Percentiles rank a stretch among this genome's conserved stretches.
Conservation (phyloP, 495 filamentous ascomycete genomes). For the Aspergillus homomorphus region DNA sequence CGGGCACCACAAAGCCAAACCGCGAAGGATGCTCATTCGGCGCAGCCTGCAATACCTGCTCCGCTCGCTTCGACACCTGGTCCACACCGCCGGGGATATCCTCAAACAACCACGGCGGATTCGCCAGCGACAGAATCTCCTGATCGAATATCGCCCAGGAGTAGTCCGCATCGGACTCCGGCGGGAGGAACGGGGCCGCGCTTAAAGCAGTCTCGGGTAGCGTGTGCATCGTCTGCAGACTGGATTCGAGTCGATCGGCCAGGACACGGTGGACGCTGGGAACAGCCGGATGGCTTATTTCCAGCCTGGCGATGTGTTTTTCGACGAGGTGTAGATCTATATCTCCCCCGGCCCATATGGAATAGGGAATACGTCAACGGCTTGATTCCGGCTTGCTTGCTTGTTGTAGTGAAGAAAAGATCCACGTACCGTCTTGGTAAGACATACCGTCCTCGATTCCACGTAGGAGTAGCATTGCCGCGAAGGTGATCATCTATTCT, state of each 20-base stretch:
- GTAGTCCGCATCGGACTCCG: slow-evolving; percentile 20
- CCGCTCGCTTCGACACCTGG: not conserved
- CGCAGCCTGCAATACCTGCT: too few species aligned
- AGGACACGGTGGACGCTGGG: slow-evolving; percentile 35
- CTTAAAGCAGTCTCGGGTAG: slow-evolving; percentile 29
- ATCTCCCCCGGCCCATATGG: too few species aligned
- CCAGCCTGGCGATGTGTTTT: slow-evolving; percentile 33
- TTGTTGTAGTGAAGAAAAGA: not conserved
- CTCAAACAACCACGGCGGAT: slow-evolving; percentile 31
- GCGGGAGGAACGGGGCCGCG: slow-evolving; percentile 23
- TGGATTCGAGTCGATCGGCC: slow-evolving; percentile 32
- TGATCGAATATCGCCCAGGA: slow-evolving; percentile 43
- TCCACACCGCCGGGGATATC: slow-evolving; percentile 8
- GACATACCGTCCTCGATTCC: slow-evolving; percentile 41
- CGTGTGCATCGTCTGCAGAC: slow-evolving; percentile 40
- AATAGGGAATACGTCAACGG: too few species aligned
- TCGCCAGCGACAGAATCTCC: slow-evolving; percentile 35
- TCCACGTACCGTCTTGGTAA: slow-evolving; percentile 35
- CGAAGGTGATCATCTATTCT: slow-evolving; percentile 42
- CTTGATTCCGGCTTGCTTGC: too few species aligned
- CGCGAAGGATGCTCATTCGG: too few species aligned
- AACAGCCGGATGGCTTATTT: slow-evolving; percentile 27
- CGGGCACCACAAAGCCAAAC: too few species aligned
- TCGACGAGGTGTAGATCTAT: slow-evolving; percentile 37
- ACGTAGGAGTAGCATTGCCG: slow-evolving; percentile 36